Evolutionary conservation across 257 asterid genomes (phyloP).

Genomic region (Thymus mandschuricus): DNA sequence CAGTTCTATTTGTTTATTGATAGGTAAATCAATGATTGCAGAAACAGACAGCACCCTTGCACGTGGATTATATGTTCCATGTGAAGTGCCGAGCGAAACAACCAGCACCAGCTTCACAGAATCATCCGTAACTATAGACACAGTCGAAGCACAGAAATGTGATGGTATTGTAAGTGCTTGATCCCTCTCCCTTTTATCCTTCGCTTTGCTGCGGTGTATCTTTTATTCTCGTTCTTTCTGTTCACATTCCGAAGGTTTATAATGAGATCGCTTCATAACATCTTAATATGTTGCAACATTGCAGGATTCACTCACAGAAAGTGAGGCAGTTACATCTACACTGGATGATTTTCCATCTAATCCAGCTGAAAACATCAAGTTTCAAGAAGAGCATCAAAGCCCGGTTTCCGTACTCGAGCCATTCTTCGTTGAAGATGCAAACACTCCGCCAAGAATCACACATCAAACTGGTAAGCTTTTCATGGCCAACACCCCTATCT

Average conservation of each 20-base stretch:
- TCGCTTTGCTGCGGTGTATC: background rate
- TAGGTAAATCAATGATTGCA: slow-evolving; percentile 39
- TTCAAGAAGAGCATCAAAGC: slow-evolving; percentile 71
- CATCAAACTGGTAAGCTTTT: slow-evolving; percentile 48
- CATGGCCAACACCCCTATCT: slow-evolving; percentile 7
- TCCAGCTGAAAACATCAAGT: slow-evolving; percentile 39
- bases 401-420: slow-evolving; percentile 86
- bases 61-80: slow-evolving; percentile 23
- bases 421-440: slow-evolving; percentile 51
- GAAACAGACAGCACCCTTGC: slow-evolving; percentile 26
- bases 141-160: slow-evolving; percentile 31
- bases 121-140: slow-evolving; percentile 14
- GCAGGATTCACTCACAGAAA: slow-evolving; percentile 49
- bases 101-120: slow-evolving; percentile 19
- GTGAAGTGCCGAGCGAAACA: slow-evolving; percentile 29
- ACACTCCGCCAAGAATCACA: slow-evolving; percentile 50
- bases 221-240: background rate
- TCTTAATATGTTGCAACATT: slow-evolving; percentile 26
- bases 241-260: background rate
- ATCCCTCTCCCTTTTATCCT: background rate
- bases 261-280: background rate
- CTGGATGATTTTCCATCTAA: slow-evolving; percentile 45
- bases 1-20: slow-evolving; percentile 10
- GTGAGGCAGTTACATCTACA: slow-evolving; percentile 46
- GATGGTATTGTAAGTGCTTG: slow-evolving; percentile 31